These are phyloP conservation scores for Ensete ventricosum DNA, from an alignment of 176 grass and related monocot species.

Conservation along the genomic window DNA sequence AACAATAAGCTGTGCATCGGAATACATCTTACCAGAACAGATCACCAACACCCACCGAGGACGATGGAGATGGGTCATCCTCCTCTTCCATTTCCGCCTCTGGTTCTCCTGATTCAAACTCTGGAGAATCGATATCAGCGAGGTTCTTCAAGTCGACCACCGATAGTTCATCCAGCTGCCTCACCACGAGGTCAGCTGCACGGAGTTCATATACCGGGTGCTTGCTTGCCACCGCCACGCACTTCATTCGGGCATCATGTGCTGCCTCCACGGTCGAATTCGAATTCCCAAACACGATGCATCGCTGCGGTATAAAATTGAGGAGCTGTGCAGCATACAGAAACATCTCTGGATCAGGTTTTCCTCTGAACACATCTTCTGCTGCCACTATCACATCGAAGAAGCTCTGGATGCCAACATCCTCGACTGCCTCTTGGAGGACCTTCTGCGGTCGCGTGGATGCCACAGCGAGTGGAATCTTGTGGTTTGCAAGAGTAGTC, in stretches of 20 bases:
- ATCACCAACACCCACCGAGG: conserved; percentile 61
- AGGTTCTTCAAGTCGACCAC: conserved; percentile 89
- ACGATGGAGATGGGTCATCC: conserved; percentile 18
- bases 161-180: conserved; percentile 55
- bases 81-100: conserved; percentile 64
- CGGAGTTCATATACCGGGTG: conserved; percentile 67
- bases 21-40: conserved; percentile 39
- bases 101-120: conserved; percentile 45
- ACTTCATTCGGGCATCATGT: conserved; percentile 82
- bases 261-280: conserved; percentile 76
- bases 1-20: conserved; percentile 33
- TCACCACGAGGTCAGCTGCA: conserved; percentile 78
- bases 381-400: conserved; percentile 48
- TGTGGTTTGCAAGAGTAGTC: conserved; percentile 69
- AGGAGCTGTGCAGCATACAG: conserved; percentile 75
- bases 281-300: conserved; percentile 89
- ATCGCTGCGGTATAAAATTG: conserved; percentile 64
- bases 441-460: conserved; percentile 61
- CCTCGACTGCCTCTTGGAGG: conserved; percentile 59
- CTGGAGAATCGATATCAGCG: conserved; percentile 57
- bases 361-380: conserved; percentile 73
- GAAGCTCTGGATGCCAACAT: conserved; percentile 42
- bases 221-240: conserved; percentile 68
- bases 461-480: conserved; percentile 73
- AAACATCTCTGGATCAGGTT: conserved; percentile 94